Evolutionary conservation across 108 stramenopile genomes (phyloP).

Genomic region (Aurantiochytrium sp.): DNA sequence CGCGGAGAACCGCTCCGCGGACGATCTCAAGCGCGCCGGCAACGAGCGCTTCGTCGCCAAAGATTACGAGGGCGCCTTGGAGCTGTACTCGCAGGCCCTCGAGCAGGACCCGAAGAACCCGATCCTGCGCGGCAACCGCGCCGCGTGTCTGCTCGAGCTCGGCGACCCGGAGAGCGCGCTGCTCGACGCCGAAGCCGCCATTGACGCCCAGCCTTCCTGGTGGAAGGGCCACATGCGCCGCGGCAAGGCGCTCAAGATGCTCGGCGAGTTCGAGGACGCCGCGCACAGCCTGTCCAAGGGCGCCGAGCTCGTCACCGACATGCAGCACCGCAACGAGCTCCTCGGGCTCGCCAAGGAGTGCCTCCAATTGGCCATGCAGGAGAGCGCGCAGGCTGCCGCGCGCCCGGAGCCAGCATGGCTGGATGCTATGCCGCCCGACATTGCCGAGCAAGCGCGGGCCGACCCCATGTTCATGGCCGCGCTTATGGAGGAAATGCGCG

Average conservation of each 20-base stretch:
- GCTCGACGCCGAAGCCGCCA: background rate
- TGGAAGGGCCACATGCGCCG: conserved; percentile 5
- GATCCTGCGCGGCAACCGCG: background rate
- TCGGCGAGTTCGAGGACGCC: background rate
- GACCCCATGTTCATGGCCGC: background rate
- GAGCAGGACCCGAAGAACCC: background rate
- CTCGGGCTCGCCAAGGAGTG: background rate
- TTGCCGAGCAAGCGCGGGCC: background rate
- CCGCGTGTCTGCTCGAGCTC: background rate
- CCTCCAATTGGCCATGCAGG: background rate
- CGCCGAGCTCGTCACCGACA: background rate
- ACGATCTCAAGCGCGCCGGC: background rate
- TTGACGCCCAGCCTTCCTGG: background rate
- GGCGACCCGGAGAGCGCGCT: background rate
- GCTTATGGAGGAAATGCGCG: background rate
- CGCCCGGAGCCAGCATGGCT: background rate
- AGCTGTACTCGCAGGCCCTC: background rate
- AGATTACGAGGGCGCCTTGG: background rate
- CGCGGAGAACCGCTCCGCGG: background rate
- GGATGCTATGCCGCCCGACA: background rate
- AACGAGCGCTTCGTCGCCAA: conserved; percentile 28
- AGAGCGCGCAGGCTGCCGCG: background rate
- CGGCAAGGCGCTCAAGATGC: background rate
- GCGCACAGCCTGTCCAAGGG: background rate
- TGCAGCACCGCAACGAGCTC: background rate